Percentiles rank a stretch among this genome's conserved stretches.
phyloP scores from a whole-genome alignment of 192 early-diverging fungal species.

The Coemansia sp. region DNA sequence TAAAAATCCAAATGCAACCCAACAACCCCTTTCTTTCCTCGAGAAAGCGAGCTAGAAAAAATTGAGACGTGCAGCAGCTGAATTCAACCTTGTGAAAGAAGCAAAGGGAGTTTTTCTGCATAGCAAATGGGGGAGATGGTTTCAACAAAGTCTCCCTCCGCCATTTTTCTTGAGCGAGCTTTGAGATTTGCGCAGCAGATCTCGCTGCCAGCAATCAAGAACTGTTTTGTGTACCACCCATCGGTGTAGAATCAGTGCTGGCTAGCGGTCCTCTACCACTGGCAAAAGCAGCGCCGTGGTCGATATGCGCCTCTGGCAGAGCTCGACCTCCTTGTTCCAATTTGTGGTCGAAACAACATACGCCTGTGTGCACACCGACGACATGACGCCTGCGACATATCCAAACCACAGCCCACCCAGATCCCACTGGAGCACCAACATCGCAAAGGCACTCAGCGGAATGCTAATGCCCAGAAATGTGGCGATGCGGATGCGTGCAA shows the following conservation, averaged over 20 bases:
- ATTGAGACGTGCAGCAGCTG: not conserved
- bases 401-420: conserved; percentile 69
- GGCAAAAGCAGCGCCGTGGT: conserved; percentile 12
- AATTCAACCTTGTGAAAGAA: not conserved
- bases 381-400: conserved; percentile 44
- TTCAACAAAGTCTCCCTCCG: not conserved
- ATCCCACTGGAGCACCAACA: conserved; percentile 55
- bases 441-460: conserved; percentile 49
- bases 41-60: not conserved
- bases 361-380: conserved; percentile 15
- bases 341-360: conserved; percentile 33
- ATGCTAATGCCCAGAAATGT: conserved; percentile 51
- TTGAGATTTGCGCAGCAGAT: conserved; percentile 2
- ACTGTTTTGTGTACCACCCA: not conserved
- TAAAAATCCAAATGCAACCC: not conserved
- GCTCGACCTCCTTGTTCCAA: conserved; percentile 46
- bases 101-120: not conserved
- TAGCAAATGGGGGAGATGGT: not conserved
- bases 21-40: not conserved
- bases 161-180: not conserved
- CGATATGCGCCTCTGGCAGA: conserved; percentile 37
- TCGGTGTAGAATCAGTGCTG: not conserved
- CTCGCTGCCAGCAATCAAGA: not conserved
- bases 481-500: conserved; percentile 51
- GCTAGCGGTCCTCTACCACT: not conserved